These are phyloP conservation scores for Thecaphora frezii DNA, from an alignment of 1,284 basidiomycete genomes.

Conservation along the genomic window DNA sequence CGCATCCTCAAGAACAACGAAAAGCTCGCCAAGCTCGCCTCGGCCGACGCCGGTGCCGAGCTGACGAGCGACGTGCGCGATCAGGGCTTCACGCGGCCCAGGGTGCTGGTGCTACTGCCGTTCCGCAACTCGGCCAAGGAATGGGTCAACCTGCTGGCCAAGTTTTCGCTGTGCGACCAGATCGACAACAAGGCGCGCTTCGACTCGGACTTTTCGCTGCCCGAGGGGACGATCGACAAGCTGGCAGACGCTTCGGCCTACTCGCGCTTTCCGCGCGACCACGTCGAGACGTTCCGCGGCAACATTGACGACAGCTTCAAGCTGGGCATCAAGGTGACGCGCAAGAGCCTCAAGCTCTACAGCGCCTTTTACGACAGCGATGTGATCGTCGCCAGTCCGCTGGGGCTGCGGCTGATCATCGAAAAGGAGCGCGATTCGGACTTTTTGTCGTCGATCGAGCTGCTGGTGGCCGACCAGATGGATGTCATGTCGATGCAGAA, in stretches of 20 bases:
- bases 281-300: conserved; percentile 90
- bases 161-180: conserved; percentile 43
- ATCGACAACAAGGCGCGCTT: conserved; percentile 75
- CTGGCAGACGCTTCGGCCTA: conserved; percentile 63
- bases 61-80: conserved; percentile 65
- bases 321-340: conserved; percentile 86
- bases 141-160: conserved; percentile 64
- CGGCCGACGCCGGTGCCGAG: conserved; percentile 57
- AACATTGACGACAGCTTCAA: conserved; percentile 96
- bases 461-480: conserved; percentile 88
- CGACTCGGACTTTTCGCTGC: conserved; percentile 77
- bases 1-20: conserved; percentile 93
- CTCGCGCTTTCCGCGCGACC: conserved; percentile 82
- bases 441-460: conserved; percentile 89
- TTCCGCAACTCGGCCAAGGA: conserved; percentile 84
- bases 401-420: conserved; percentile 86
- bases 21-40: conserved; percentile 64
- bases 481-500: conserved; percentile 97
- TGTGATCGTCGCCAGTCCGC: conserved; percentile 86
- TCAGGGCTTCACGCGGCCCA: conserved; percentile 96
- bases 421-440: conserved; percentile 87
- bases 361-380: conserved; percentile 88
- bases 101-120: conserved; percentile 85
- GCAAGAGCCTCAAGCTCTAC: conserved; percentile 84
- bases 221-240: conserved; percentile 78